These are phyloP conservation scores for Agrocybe pediades DNA, from an alignment of 768 basidiomycete species.

Conservation along the genomic window DNA sequence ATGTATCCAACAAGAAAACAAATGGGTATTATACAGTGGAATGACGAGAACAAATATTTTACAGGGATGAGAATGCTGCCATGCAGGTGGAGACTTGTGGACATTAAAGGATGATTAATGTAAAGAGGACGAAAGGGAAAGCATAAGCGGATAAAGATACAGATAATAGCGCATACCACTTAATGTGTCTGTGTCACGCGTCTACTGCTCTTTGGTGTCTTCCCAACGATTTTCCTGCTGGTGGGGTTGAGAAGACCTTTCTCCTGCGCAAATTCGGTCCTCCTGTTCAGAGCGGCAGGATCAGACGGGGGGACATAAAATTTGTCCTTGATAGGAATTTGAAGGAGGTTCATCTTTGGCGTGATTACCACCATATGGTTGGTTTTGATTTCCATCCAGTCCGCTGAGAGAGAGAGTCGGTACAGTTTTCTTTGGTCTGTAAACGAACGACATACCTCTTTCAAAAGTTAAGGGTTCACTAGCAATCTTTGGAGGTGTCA, in stretches of 20 bases:
- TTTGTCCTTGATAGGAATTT: slow-evolving; percentile 93
- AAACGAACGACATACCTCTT: slow-evolving; percentile 52
- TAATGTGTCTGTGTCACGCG: slow-evolving; percentile 15
- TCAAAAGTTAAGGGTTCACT: slow-evolving; percentile 97
- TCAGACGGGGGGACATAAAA: slow-evolving; percentile 90
- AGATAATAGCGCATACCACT: neutral
- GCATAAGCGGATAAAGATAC: neutral
- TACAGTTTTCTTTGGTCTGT: neutral
- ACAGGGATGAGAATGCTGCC: neutral
- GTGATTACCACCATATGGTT: slow-evolving; percentile 96
- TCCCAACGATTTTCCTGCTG: slow-evolving; percentile 29
- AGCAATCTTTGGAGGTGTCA: slow-evolving; percentile 54
- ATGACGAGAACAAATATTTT: neutral
- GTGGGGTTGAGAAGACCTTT: slow-evolving; percentile 81
- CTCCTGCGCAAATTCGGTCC: slow-evolving; percentile 81
- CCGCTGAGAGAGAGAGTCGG: slow-evolving; percentile 49
- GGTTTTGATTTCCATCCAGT: slow-evolving; percentile 99
- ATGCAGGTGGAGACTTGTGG: neutral
- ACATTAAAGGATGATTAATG: neutral
- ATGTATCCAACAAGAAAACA: neutral
- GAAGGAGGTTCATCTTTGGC: slow-evolving; percentile 91
- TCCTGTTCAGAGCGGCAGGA: slow-evolving; percentile 66
- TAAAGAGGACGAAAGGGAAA: neutral
- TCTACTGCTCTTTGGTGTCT: slow-evolving; percentile 17
- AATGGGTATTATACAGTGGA: slow-evolving; percentile 1